Evolutionary conservation across 2,329 filamentous ascomycete species (phyloP).

Genomic region (Epichloe gansuensis): DNA sequence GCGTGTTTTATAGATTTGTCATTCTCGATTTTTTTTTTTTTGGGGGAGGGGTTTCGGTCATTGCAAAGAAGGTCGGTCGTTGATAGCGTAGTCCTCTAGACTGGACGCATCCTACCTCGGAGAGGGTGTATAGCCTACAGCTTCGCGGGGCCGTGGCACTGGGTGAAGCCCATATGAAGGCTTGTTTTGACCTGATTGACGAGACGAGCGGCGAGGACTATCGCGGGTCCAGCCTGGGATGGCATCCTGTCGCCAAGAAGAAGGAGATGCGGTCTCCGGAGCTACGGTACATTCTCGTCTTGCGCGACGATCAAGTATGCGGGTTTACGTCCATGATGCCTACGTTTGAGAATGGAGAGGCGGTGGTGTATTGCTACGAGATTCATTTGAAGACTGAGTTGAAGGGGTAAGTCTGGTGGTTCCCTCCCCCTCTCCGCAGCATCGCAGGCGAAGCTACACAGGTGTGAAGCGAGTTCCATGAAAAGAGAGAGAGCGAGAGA

Average conservation of each 20-base stretch:
- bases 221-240: conserved; percentile 46
- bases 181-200: conserved; percentile 47
- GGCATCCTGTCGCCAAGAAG: conserved; percentile 49
- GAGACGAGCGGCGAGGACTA: conserved; percentile 55
- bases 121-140: conserved; percentile 28
- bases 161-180: conserved; percentile 30
- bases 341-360: conserved; percentile 51
- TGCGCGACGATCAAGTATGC: conserved; percentile 21
- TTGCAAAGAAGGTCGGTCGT: neutral
- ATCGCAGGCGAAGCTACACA: too few relatives aligned
- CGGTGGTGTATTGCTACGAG: conserved; percentile 69
- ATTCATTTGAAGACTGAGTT: conserved; percentile 51
- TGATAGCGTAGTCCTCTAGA: conserved; percentile 2
- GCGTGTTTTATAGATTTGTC: neutral
- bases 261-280: conserved; percentile 56
- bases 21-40: too few relatives aligned
- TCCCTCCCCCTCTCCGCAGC: neutral
- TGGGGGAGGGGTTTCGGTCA: too few relatives aligned
- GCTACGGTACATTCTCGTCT: conserved; percentile 57
- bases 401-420: conserved; percentile 32
- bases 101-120: conserved; percentile 41
- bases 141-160: conserved; percentile 31
- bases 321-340: conserved; percentile 60
- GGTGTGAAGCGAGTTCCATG: too few relatives aligned
- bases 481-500: too few relatives aligned